Evolutionary conservation across 441 rosid genomes (phyloP), one percentile per base, ranked within the genome.

Genomic region (Iberis amara): DNA sequence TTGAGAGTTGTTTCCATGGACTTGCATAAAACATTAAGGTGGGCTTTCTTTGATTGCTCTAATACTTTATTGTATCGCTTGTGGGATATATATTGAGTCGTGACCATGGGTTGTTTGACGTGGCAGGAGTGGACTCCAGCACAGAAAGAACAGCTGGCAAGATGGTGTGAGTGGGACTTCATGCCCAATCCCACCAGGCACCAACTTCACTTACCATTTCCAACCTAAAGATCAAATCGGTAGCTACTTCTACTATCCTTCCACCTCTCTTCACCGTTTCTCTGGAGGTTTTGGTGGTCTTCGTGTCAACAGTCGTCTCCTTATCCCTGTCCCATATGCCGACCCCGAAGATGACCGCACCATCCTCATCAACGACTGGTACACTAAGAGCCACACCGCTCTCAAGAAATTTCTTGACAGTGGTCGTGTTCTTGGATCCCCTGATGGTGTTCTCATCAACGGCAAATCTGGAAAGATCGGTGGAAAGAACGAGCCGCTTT

Each of bases 201-300:
- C 63, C 7, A 83, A 83, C 66, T 70, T 35, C 52, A 80, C 91
- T 2, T 83, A 76, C 50, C 69, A 57, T 33, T 78, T 78, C 67
- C 90, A 83, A 56, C 82, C 77, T 3, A 80, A 80, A 73, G 90
- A 83, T 35, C 91, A 83, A 33, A 83, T 83, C 7, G 91, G 91
- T n/a, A 78, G 81, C 72, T 80, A 69, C 76, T 61, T 78, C 18
- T 83, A 83, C 48, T 80, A 76, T 59, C 91, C 91, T 0, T 43
- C 68, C 38, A 71, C 72, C 0, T 71, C 56, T n/a, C 45, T 79
- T 45, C 91, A 78, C 40, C 73, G 68, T 5, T 83, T 80, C 0
- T 59, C 76, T 1, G 91, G 91, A 18, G 87, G 69, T 1, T 83
- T 78, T 6, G 91, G 91, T 4, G 87, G 87, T 24, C 75, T 83